These are phyloP conservation scores for Nemania abortiva DNA, from an alignment of 2,329 filamentous ascomycete genomes.

Conservation along the genomic window DNA sequence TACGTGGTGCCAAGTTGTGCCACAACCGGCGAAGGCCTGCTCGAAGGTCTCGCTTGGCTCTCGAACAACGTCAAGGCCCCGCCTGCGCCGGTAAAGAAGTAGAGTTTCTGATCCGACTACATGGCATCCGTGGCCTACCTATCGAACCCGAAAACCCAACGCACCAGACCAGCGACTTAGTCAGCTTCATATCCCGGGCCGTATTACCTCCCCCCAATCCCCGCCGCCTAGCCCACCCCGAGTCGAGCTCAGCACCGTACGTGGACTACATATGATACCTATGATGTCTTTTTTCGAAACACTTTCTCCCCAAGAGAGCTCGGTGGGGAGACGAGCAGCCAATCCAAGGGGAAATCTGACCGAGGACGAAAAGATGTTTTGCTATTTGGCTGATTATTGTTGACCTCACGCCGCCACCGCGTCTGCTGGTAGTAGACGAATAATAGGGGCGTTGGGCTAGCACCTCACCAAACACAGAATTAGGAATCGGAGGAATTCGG, in stretches of 20 bases:
- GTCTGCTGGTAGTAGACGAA: slow-evolving; percentile 10
- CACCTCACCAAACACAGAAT: not conserved
- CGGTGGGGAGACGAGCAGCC: not conserved
- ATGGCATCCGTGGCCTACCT: slow-evolving; percentile 6
- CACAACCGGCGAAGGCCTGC: slow-evolving; percentile 82
- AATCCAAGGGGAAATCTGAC: not conserved
- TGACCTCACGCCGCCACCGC: slow-evolving; percentile 3
- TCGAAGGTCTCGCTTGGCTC: slow-evolving; percentile 85
- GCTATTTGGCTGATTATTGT: slow-evolving; percentile 6
- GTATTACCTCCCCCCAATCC: not conserved
- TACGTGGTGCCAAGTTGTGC: slow-evolving; percentile 87
- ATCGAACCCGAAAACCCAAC: slow-evolving; percentile 9
- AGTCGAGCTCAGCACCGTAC: not conserved
- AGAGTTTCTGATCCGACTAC: slow-evolving; percentile 45
- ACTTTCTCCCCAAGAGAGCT: not conserved
- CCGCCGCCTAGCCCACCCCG: not conserved
- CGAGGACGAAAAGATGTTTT: slow-evolving; percentile 4
- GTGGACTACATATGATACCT: not conserved
- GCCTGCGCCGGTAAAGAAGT: slow-evolving; percentile 67
- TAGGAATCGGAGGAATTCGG: slow-evolving; percentile 5
- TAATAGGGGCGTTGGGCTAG: slow-evolving; percentile 2
- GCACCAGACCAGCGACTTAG: not conserved
- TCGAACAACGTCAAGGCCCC: slow-evolving; percentile 84
- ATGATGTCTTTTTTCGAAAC: not conserved
- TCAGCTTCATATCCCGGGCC: not conserved